phyloP scores from a whole-genome alignment of 345 rosid genomes.

The Euclidium syriacum region DNA sequence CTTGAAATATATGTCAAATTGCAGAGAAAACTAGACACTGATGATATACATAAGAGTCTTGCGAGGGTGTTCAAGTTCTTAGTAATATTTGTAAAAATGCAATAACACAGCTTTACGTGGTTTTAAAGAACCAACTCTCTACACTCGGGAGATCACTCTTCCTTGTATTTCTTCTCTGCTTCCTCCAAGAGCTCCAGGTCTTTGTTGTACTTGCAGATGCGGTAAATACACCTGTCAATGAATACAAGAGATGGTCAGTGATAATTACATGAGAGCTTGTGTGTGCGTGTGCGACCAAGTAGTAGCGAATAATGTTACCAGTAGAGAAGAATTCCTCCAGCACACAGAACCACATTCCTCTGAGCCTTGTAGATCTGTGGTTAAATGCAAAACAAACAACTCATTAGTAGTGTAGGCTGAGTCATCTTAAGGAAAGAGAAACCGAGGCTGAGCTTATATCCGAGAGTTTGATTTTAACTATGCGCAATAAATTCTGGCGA shows the following conservation, averaged over 20 bases:
- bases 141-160: slow-evolving; percentile 33
- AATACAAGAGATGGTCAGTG: neutral
- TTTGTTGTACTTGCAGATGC: slow-evolving; percentile 68
- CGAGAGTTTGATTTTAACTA: neutral
- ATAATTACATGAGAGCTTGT: neutral
- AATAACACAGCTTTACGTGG: neutral
- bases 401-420: neutral
- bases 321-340: slow-evolving; percentile 69
- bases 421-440: neutral
- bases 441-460: neutral
- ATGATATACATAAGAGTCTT: neutral
- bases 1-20: neutral
- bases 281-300: neutral
- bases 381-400: neutral
- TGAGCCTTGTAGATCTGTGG: slow-evolving; percentile 83
- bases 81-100: neutral
- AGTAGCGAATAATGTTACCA: slow-evolving; percentile 42
- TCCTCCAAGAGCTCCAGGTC: slow-evolving; percentile 67
- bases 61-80: too few relatives aligned
- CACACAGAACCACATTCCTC: slow-evolving; percentile 73
- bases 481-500: neutral
- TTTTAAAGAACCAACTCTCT: neutral
- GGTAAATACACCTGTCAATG: slow-evolving; percentile 66
- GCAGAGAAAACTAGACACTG: neutral
- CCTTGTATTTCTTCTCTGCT: slow-evolving; percentile 69